Base-by-base conservation (phyloP, 148 eudicot species). In the Linanthus parryae region DNA sequence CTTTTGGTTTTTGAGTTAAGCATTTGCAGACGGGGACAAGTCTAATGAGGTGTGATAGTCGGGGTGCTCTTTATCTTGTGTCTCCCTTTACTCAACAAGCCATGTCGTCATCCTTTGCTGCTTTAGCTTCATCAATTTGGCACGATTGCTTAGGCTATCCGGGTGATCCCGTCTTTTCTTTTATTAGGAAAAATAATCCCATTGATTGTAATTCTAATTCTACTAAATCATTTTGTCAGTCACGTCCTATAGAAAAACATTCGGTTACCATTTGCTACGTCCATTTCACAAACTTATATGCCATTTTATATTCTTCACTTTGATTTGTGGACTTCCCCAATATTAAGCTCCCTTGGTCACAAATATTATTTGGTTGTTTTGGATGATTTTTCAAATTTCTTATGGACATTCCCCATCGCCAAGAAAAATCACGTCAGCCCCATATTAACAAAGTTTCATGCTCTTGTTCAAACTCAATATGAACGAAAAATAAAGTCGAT, bases 361-460 rank as follows among this genome's bases (percentile, higher is more conserved):
- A n/a, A n/a, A 39, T 39, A 39, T 39, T 39, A 39, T 18, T 12
- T 39, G 13, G 13, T 39, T 12, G 13, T 39, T 39, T 18, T 39
- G 13, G 43, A 5, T 19, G 17, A 13, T 4, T 5, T 6, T 14
- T 39, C 44, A 13, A 39, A 15, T 7, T 43, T 4, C 12, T 17
- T 43, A 43, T 43, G 47, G 47, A 43, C 47, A 6, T 43, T 43
- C 21, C 47, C 47, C 12, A 43, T 43, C 4, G 47, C 23, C 7
- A 7, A 12, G 12, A 43, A 43, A 43, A 17, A 22, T 17, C 10
- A 43, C 7, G 47, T 43, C 7, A 17, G 21, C 12, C 7, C 6
- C 21, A 43, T 43, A 4, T 43, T 43, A 7, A 17, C 12, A 12
- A 8, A 22, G 8, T 43, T 43, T 17, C 18, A 17, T 4, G 21